These are phyloP conservation scores for Penicillium samsonianum DNA, from an alignment of 495 filamentous ascomycete species.

Conservation along the genomic window DNA sequence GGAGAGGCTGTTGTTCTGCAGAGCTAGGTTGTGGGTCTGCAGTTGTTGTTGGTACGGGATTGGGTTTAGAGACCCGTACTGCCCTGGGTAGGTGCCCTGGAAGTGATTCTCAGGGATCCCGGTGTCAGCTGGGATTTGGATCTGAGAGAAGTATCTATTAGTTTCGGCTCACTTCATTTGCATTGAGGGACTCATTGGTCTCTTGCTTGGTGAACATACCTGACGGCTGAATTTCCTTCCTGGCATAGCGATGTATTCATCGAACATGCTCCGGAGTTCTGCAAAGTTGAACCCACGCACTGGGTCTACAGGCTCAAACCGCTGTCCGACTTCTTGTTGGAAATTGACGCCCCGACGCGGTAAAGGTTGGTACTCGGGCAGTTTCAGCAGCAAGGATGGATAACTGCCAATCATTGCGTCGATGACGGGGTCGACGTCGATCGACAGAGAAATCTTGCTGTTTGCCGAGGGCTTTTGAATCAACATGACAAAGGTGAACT, in stretches of 20 bases:
- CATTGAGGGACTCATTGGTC: not conserved
- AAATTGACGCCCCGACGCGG: conserved; percentile 36
- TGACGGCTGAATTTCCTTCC: conserved; percentile 36
- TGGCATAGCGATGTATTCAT: conserved; percentile 47
- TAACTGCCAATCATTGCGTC: conserved; percentile 37
- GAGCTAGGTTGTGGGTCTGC: conserved; percentile 8
- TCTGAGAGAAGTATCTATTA: conserved; percentile 13
- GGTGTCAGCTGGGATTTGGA: conserved; percentile 18
- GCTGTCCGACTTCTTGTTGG: conserved; percentile 38
- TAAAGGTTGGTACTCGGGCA: conserved; percentile 33
- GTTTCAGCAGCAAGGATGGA: conserved; percentile 33
- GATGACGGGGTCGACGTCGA: conserved; percentile 46
- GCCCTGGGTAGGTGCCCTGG: conserved; percentile 13
- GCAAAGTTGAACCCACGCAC: conserved; percentile 46
- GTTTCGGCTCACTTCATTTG: not conserved
- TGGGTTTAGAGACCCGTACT: conserved; percentile 13
- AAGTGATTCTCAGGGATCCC: conserved; percentile 2
- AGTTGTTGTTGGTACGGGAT: conserved; percentile 12
- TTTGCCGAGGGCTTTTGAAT: conserved; percentile 42
- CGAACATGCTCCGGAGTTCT: conserved; percentile 37
- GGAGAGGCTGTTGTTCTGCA: no score
- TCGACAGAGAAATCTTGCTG: conserved; percentile 29
- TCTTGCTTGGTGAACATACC: conserved; percentile 20
- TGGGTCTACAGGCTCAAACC: conserved; percentile 35
- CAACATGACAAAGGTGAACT: conserved; percentile 57